phyloP scores from a whole-genome alignment of 129 eudicot species.

The Centrapalus pauciflorus region DNA sequence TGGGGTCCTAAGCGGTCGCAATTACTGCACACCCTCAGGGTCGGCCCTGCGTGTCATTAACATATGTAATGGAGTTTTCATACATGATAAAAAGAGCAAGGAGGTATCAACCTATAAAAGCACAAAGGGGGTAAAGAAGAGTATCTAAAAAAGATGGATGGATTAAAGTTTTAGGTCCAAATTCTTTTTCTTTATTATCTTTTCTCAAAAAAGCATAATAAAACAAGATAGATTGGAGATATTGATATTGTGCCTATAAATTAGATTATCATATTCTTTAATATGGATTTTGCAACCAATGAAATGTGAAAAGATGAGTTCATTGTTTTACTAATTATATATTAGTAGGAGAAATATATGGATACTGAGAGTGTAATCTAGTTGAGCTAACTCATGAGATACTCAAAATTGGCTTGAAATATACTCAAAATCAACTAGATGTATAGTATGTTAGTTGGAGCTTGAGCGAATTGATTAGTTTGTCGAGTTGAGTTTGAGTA shows the following conservation, averaged over 20 bases:
- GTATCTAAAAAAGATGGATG: neutral
- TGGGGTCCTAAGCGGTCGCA: too few species aligned
- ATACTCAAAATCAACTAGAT: too few species aligned
- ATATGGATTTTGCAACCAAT: neutral
- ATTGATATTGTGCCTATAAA: neutral
- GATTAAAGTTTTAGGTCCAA: neutral
- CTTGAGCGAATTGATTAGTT: too few species aligned
- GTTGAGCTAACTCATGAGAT: too few species aligned
- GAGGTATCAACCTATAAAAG: neutral
- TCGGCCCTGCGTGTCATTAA: too few species aligned
- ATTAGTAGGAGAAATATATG: too few species aligned
- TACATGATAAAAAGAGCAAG: neutral
- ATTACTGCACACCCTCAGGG: too few species aligned
- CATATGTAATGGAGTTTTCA: neutral
- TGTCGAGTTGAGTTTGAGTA: too few species aligned
- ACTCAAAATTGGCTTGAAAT: too few species aligned
- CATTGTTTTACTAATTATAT: too few species aligned
- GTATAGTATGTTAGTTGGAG: too few species aligned
- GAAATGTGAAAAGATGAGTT: neutral
- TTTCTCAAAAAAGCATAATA: neutral
- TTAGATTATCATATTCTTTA: neutral
- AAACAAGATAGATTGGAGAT: neutral
- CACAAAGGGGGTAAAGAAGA: neutral
- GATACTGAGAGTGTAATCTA: too few species aligned
- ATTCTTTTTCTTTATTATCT: neutral